Evolutionary conservation across 2,329 filamentous ascomycete genomes (phyloP).

Genomic region (Conoideocrella luteorostrata): DNA sequence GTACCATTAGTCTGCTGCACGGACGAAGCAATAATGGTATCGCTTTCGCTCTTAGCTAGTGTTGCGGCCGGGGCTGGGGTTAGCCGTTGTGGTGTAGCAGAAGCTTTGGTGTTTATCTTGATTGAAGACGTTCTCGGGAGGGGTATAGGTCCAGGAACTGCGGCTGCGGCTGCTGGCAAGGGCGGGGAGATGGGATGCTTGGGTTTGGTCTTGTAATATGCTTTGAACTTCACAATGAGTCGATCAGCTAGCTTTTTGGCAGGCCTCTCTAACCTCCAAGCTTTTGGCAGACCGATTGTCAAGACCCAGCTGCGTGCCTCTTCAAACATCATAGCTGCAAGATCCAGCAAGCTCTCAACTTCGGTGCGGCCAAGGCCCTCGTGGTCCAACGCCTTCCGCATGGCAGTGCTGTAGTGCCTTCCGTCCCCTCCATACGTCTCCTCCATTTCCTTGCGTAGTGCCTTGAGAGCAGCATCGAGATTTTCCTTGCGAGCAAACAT

Average conservation of each 20-base stretch:
- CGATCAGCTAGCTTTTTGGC: conserved; percentile 28
- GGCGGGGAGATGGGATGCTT: conserved; percentile 20
- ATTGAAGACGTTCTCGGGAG: conserved; percentile 29
- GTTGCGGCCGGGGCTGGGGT: not conserved
- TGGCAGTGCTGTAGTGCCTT: conserved; percentile 32
- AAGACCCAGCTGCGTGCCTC: conserved; percentile 36
- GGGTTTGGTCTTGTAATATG: conserved; percentile 30
- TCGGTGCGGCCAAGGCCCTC: conserved; percentile 32
- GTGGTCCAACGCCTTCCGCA: conserved; percentile 37
- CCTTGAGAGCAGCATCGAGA: conserved; percentile 46
- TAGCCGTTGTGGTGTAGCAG: conserved; percentile 16
- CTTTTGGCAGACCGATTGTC: conserved; percentile 34
- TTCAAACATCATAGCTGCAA: conserved; percentile 42
- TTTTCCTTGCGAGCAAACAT: conserved; percentile 62
- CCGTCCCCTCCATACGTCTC: conserved; percentile 33
- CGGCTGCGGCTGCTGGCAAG: conserved; percentile 18
- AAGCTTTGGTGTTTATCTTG: conserved; percentile 31
- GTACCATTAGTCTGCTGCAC: conserved; percentile 5
- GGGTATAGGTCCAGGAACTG: conserved; percentile 23
- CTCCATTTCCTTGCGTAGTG: conserved; percentile 37
- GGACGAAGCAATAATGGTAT: conserved; percentile 7
- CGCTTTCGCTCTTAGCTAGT: not conserved
- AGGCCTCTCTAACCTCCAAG: conserved; percentile 32
- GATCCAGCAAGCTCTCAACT: conserved; percentile 34
- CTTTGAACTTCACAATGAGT: conserved; percentile 31